Base-by-base conservation (phyloP, 164 flowering plant species). In the Warburgia ugandensis region DNA sequence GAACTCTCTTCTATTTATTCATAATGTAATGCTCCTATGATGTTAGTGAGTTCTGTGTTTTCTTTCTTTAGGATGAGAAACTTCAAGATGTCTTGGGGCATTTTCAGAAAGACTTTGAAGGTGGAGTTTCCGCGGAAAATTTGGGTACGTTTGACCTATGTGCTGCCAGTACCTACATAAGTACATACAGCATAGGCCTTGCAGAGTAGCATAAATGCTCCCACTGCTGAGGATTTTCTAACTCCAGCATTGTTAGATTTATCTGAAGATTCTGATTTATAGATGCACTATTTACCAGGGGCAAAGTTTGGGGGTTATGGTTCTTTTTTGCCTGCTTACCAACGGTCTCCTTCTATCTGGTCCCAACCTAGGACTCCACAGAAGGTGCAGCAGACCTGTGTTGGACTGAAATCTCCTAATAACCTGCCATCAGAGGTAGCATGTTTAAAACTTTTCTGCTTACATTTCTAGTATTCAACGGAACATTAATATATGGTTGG, bases 271-370 rank as follows among this genome's bases (percentile, higher is more conserved):
- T 27, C 62, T 62, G 31, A 21, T 54, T 19, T 44, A 22, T 14
- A 35, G 22, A 19, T 26, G 46, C 19, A 32, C 41, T 65, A 43
- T 28, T 53, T 53, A 60, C 6, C 74, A 90, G 97, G 97, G 52
- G 64, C 94, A 67, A 84, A 74, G 65, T 84, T 48, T 71, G 89
- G 91, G 61, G 84, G 73, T 2, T 84, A 90, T 76, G 97, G 97
- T 36, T 76, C 97, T 16, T 90, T 90, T 69, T 69, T 90, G 57
- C 88, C 95, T 16, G 49, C 75, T 8, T 62, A 77, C 55, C 73
- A 75, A 59, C 74, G 81, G 3, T 77, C 78, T 40, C 76, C 86
- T 53, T 40, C 76, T 11, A 44, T 52, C 60, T 59, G 31, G 59
- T 59, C 81, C 46, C 79, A 64, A 50, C 75, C 77, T 48, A 77